These are phyloP conservation scores for Penicillium sp. DNA, from an alignment of 2,329 filamentous ascomycete genomes.

Conservation along the genomic window DNA sequence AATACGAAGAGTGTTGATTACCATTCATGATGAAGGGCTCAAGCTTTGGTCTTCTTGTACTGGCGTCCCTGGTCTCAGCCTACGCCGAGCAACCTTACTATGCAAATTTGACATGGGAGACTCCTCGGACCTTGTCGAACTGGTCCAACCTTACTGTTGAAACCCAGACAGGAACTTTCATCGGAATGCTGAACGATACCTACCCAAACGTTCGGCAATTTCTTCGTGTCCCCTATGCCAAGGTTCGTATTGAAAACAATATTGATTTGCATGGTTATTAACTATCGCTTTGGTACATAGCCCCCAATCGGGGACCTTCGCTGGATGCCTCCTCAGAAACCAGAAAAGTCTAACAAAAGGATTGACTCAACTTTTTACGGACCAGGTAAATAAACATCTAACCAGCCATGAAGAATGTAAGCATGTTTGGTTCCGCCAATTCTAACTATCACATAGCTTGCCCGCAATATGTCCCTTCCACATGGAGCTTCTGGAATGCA, in stretches of 20 bases:
- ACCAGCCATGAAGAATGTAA: neutral
- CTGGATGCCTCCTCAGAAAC: constrained; percentile 32
- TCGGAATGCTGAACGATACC: constrained; percentile 33
- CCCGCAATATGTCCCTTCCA: constrained; percentile 31
- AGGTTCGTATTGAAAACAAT: constrained; percentile 11
- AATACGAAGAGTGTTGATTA: neutral
- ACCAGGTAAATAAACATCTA: constrained; percentile 3
- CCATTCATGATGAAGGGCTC: neutral
- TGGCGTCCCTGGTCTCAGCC: neutral
- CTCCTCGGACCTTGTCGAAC: constrained; percentile 14
- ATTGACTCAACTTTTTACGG: constrained; percentile 23
- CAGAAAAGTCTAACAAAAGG: constrained; percentile 8
- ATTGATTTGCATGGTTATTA: neutral
- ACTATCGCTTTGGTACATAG: neutral
- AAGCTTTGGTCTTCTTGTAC: neutral
- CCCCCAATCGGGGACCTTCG: constrained; percentile 31
- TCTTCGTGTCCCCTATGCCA: constrained; percentile 39
- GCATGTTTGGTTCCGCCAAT: neutral
- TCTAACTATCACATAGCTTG: constrained; percentile 16
- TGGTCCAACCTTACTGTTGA: constrained; percentile 18
- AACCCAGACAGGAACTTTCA: constrained; percentile 24
- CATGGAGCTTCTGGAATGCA: constrained; percentile 20
- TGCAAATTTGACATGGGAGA: constrained; percentile 17
- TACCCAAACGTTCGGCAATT: constrained; percentile 40
- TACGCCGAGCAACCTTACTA: constrained; percentile 11